These are phyloP conservation scores for Trypanosoma conorhini DNA, from an alignment of 208 protist species.

Conservation along the genomic window DNA sequence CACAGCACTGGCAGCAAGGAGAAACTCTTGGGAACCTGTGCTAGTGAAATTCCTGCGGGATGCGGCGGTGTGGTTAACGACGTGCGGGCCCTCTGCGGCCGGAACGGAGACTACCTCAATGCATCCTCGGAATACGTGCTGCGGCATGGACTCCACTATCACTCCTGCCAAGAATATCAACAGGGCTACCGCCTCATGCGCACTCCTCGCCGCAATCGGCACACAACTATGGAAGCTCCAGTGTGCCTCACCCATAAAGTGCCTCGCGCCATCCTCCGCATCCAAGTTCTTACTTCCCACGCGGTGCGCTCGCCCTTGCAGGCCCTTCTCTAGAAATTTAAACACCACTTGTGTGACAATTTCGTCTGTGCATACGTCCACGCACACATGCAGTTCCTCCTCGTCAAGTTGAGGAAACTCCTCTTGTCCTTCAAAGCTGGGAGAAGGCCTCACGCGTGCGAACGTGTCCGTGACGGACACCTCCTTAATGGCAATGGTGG, in stretches of 20 bases:
- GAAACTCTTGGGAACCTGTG: neutral
- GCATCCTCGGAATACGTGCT: conserved; percentile 15
- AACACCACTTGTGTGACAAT: conserved; percentile 3
- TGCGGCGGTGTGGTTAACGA: neutral
- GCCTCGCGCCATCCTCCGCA: neutral
- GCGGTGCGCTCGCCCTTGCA: neutral
- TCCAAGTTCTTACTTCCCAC: neutral
- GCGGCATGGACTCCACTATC: conserved; percentile 22
- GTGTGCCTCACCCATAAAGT: neutral
- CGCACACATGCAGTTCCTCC: neutral
- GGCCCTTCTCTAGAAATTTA: neutral
- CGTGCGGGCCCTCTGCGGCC: too few species aligned
- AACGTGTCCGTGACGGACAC: neutral
- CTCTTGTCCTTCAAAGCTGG: neutral
- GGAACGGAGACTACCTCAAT: neutral
- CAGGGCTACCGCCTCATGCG: neutral
- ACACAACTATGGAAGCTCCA: conserved; percentile 7
- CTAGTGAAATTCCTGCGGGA: neutral
- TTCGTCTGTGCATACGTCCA: neutral
- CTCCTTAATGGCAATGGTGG: conserved; percentile 2
- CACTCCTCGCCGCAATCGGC: neutral
- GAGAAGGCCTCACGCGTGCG: neutral
- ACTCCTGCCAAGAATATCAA: conserved; percentile 19
- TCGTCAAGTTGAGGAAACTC: neutral
- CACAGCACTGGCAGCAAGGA: neutral